Evolutionary conservation across 345 rosid genomes (phyloP).

Genomic region (Sonneratia alba): DNA sequence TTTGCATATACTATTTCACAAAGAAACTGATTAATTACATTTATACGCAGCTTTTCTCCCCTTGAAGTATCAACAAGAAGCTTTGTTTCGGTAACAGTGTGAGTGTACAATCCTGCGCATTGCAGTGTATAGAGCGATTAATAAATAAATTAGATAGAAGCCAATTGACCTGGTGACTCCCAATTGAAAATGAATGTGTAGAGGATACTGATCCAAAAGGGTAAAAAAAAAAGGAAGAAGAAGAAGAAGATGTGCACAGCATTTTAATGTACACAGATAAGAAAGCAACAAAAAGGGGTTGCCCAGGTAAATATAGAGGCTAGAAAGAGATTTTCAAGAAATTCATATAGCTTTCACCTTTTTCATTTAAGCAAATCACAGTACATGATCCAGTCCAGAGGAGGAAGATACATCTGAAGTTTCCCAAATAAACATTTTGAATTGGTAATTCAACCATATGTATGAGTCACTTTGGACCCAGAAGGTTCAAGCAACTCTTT

Average conservation of each 20-base stretch:
- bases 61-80: conserved; percentile 65
- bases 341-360: neutral
- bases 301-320: neutral
- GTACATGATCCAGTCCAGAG: neutral
- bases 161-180: neutral
- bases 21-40: conserved; percentile 25
- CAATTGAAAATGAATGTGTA: neutral
- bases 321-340: neutral
- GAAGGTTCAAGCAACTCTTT: neutral
- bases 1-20: neutral
- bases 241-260: neutral
- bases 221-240: no score
- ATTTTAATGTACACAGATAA: neutral
- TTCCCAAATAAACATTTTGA: neutral
- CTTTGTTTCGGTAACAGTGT: conserved; percentile 46
- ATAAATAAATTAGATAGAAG: neutral
- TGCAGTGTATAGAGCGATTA: neutral
- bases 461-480: neutral
- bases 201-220: no score
- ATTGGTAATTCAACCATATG: neutral
- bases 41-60: conserved; percentile 52
- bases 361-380: neutral
- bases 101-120: conserved; percentile 42
- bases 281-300: neutral
- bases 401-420: neutral